Evolutionary conservation across 1,284 basidiomycete species (phyloP).

Genomic region (Mycosarcoma maydis): DNA sequence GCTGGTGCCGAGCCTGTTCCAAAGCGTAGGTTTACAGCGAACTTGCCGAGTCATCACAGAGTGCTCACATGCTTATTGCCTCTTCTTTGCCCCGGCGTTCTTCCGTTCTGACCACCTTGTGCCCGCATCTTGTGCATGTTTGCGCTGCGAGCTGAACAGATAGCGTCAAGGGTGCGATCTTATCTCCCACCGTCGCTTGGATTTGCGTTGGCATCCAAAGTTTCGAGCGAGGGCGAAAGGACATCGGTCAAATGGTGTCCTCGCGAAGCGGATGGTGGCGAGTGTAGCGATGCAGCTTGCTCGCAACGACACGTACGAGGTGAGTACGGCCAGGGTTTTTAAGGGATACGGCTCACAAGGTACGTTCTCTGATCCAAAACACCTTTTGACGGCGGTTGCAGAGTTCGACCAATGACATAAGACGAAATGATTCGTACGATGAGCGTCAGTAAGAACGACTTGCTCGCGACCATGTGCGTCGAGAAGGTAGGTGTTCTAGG

Average conservation of each 20-base stretch:
- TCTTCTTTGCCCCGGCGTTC: background rate
- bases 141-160: background rate
- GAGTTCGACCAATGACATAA: too few relatives aligned
- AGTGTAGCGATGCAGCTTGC: slow-evolving; percentile 12
- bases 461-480: too few relatives aligned
- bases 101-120: slow-evolving; percentile 6
- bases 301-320: slow-evolving; percentile 23
- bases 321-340: slow-evolving; percentile 1
- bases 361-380: too few relatives aligned
- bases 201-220: background rate
- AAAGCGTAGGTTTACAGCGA: slow-evolving; percentile 24
- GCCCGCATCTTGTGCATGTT: background rate
- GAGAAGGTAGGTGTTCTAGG: too few relatives aligned
- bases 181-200: slow-evolving; percentile 26
- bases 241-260: slow-evolving; percentile 31
- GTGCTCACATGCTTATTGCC: slow-evolving; percentile 1
- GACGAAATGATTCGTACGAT: too few relatives aligned
- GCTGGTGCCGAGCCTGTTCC: slow-evolving; percentile 36
- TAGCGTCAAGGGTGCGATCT: slow-evolving; percentile 22
- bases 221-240: slow-evolving; percentile 4
- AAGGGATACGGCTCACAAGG: background rate
- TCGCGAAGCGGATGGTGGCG: slow-evolving; percentile 23
- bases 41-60: background rate
- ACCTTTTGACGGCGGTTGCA: background rate
- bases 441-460: too few relatives aligned